Percentiles rank a stretch among this genome's conserved stretches.
Evolutionary conservation across 2,329 filamentous ascomycete genomes (phyloP).

Genomic region (Fusarium staphyleae): DNA sequence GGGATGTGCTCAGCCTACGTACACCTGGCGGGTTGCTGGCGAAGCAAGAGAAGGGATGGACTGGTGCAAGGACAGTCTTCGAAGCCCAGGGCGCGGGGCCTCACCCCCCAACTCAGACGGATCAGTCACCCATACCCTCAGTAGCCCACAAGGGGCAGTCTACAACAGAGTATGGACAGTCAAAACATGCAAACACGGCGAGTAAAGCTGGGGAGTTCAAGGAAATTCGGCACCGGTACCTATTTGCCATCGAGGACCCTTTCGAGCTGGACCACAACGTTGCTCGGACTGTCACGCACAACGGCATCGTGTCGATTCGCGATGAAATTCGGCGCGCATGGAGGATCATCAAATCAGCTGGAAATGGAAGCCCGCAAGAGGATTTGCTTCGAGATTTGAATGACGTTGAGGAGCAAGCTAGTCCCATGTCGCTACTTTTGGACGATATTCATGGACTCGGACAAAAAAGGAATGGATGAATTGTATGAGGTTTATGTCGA

Average conservation of each 20-base stretch:
- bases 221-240: constrained; percentile 79
- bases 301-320: constrained; percentile 80
- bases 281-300: constrained; percentile 82
- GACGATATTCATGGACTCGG: constrained; percentile 47
- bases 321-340: constrained; percentile 86
- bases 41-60: constrained; percentile 86
- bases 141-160: background rate
- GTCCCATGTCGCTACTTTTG: constrained; percentile 41
- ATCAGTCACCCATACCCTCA: constrained; percentile 22
- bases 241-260: constrained; percentile 91
- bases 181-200: constrained; percentile 23
- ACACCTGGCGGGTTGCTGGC: constrained; percentile 72
- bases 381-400: constrained; percentile 62
- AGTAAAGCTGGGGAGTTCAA: constrained; percentile 58
- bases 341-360: constrained; percentile 68
- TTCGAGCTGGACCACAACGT: constrained; percentile 91
- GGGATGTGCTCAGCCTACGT: constrained; percentile 80
- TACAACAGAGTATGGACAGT: constrained; percentile 12
- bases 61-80: constrained; percentile 75
- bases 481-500: constrained; percentile 19
- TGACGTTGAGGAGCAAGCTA: constrained; percentile 32
- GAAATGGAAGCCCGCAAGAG: constrained; percentile 52
- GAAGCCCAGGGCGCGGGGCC: constrained; percentile 54
- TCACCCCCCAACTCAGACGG: constrained; percentile 20
- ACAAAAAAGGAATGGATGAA: constrained; percentile 10